Evolutionary conservation across 2,329 filamentous ascomycete species (phyloP).

Genomic region (Fusarium sacchari): DNA sequence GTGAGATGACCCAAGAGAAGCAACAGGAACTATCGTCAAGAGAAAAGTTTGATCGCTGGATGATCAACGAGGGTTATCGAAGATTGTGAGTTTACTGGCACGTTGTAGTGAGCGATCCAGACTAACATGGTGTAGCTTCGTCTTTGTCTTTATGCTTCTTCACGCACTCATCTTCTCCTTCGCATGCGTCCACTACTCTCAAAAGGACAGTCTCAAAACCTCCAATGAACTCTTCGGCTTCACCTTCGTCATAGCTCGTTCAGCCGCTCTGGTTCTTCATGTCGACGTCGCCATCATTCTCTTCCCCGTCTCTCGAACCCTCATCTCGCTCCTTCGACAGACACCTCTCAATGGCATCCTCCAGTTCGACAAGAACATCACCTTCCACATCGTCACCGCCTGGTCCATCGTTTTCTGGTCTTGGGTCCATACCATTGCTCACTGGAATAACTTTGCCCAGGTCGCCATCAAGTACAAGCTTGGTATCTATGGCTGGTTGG

Average conservation of each 20-base stretch:
- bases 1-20: conserved; percentile 80
- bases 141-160: conserved; percentile 77
- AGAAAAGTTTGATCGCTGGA: conserved; percentile 85
- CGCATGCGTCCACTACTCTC: conserved; percentile 80
- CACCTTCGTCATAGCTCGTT: conserved; percentile 80
- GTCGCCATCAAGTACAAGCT: conserved; percentile 79
- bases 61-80: conserved; percentile 88
- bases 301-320: conserved; percentile 83
- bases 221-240: conserved; percentile 76
- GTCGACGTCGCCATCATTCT: conserved; percentile 84
- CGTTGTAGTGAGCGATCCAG: no score
- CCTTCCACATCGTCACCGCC: conserved; percentile 84
- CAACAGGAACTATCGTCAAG: conserved; percentile 73
- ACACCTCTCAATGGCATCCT: conserved; percentile 88
- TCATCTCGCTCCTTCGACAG: conserved; percentile 82
- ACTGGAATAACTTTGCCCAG: conserved; percentile 88
- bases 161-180: conserved; percentile 83
- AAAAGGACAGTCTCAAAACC: conserved; percentile 77
- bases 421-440: conserved; percentile 85
- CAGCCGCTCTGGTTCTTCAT: conserved; percentile 80
- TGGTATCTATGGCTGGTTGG: conserved; percentile 80
- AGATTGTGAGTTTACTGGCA: conserved; percentile 69
- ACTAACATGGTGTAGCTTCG: conserved; percentile 61
- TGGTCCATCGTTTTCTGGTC: conserved; percentile 92
- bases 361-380: conserved; percentile 90